Percentiles rank a stretch among this genome's conserved stretches.
phyloP scores from a whole-genome alignment of 1,284 basidiomycete species.

The Gymnopus androsaceus region DNA sequence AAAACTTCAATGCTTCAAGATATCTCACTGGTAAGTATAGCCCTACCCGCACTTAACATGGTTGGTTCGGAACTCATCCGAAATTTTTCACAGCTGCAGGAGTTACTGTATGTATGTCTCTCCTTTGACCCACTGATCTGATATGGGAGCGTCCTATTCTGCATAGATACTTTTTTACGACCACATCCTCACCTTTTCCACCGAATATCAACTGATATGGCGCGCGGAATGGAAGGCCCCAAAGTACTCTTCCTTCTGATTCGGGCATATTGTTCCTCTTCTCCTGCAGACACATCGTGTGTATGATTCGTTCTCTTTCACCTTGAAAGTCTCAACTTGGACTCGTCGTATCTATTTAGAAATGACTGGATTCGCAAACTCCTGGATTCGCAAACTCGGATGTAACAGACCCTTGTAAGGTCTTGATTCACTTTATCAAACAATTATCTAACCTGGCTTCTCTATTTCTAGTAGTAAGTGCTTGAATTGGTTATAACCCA shows the following conservation, averaged over 20 bases:
- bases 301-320: constrained; percentile 18
- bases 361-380: constrained; percentile 25
- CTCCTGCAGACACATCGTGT: constrained; percentile 40
- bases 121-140: not conserved
- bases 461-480: constrained; percentile 27
- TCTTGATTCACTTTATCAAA: constrained; percentile 17
- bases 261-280: constrained; percentile 47
- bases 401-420: constrained; percentile 18
- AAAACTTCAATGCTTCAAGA: not conserved
- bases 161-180: constrained; percentile 49
- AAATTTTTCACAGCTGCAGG: not conserved
- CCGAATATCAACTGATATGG: constrained; percentile 51
- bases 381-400: no score
- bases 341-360: constrained; percentile 18
- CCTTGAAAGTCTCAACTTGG: not conserved
- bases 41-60: not conserved
- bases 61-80: not conserved
- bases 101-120: not conserved
- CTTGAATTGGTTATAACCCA: not conserved
- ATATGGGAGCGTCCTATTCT: no score
- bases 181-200: constrained; percentile 45
- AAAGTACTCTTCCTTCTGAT: constrained; percentile 49
- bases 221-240: constrained; percentile 38
- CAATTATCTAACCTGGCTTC: not conserved
- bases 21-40: not conserved